Evolutionary conservation across 257 asterid genomes (phyloP), one percentile per base, ranked within the genome.

Genomic region (Parsonsia alboflavescens): DNA sequence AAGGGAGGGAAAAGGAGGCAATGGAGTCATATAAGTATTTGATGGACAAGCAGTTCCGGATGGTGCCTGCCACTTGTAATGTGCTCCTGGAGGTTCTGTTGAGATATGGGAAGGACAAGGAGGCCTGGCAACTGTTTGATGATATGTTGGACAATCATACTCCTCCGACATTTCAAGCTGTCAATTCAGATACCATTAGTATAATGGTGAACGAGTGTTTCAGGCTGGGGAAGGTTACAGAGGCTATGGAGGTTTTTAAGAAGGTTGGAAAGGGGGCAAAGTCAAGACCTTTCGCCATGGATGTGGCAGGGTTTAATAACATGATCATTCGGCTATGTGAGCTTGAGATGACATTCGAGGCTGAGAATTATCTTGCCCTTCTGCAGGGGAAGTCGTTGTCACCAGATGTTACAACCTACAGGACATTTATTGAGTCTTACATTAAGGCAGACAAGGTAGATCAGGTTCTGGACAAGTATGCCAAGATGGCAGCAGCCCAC

Each of bases 131-230:
- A 15, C 84, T 93, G 84, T 93, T 91, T 75, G 82, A 89, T 48
- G 84, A 76, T 68, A 93, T 91, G 98, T 76, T 93, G 86, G 93
- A 93, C 50, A 92, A 88, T 82, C 98, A 93, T 87, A 93, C 97
- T 0, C 96, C 97, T 0, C 98, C 98, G 7, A 82, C 93, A 0
- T 88, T 93, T 82, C 89, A 84, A 73, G 96, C 98, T 2, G 96
- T 93, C 72, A 93, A 91, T 86, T 87, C 98, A 0, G 97, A 91
- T 75, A 88, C 98, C n/a, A 72, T 88, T 73, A 90, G 81, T 22
- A 76, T 89, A 78, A 89, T 93, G 90, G 93, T 89, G 71, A 88
- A 91, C 64, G 90, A 87, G 80, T 89, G 89, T 79, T 88, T 93
- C 52, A 85, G 86, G 88, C 89, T 86, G 66, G 96, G 96, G 44